Conservation (phyloP, 805 yeast species). For the Yamadazyma insecticola region DNA sequence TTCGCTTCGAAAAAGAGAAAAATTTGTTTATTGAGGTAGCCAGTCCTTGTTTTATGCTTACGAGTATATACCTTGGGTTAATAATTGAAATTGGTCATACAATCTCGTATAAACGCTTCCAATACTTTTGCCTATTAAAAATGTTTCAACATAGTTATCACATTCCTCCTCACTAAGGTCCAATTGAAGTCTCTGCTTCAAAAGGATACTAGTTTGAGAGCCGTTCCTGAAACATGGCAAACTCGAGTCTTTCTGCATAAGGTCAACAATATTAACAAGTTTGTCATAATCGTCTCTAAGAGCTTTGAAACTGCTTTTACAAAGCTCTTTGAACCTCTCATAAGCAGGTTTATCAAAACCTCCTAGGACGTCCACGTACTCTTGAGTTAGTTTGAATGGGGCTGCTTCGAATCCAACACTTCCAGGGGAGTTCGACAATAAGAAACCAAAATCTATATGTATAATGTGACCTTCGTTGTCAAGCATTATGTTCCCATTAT, state of each 20-base stretch:
- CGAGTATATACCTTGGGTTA: conserved; percentile 95
- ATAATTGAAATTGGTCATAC: conserved; percentile 90
- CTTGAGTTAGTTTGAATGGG: conserved; percentile 88
- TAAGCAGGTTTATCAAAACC: conserved; percentile 65
- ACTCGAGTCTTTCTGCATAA: conserved; percentile 88
- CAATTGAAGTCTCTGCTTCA: conserved; percentile 78
- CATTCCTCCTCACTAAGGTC: conserved; percentile 68
- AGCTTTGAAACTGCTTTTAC: conserved; percentile 70
- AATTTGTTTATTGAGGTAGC: too few species aligned
- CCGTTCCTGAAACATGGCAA: conserved; percentile 93
- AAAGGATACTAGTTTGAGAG: conserved; percentile 69
- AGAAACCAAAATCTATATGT: conserved; percentile 92
- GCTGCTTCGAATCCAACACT: conserved; percentile 97
- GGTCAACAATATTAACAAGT: conserved; percentile 76
- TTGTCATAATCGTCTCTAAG: conserved; percentile 71
- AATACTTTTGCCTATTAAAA: conserved; percentile 71
- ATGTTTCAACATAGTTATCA: conserved; percentile 72
- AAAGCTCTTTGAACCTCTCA: conserved; percentile 53
- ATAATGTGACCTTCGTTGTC: conserved; percentile 94
- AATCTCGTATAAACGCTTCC: conserved; percentile 88
- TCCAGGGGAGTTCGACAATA: conserved; percentile 93
- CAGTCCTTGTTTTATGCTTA: too few species aligned
- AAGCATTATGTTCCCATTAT: conserved; percentile 95
- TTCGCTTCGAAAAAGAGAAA: too few species aligned
- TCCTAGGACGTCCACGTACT: conserved; percentile 84